Evolutionary conservation across 1,284 basidiomycete species (phyloP), one percentile per base, ranked within the genome.

Genomic region (Rhodotorula sp.): DNA sequence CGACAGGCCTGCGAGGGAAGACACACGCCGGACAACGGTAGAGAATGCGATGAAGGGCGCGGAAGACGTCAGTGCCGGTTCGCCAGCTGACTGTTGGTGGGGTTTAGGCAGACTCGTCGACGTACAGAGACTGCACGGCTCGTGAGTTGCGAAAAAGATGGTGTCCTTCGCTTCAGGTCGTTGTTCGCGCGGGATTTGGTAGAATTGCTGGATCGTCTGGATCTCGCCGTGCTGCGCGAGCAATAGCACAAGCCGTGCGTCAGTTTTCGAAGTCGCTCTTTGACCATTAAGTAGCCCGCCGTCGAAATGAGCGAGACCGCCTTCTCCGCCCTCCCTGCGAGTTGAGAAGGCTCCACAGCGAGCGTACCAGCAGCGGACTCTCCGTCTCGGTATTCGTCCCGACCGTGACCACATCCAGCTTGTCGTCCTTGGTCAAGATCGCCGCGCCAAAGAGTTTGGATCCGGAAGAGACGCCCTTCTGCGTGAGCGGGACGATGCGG

Each of bases 61-160:
- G 34, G 5, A 34, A 34, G 34, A 34, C 34, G 34, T 34, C 34
- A 34, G 34, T 34, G 34, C 34, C 34, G 34, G 34, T 34, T 34
- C 34, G 34, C 34, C 5, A 34, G 34, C 34, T 34, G 34, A 34
- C 34, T 34, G 34, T 34, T 34, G 34, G 34, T 34, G 34, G 5
- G 34, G 34, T 34, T 2, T 5, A 34, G 34, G 34, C 34, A 34
- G 34, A 34, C 34, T 34, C 34, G 5, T 13, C 13, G 19, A 64
- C 66, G n/a, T 17, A 63, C 71, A 70, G 7, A 72, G 27, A 0
- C 53, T 53, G 54, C 74, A 76, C 3, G 75, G 73, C 58, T 76
- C 75, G 58, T 76, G 73, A 7, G 70, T 74, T 4, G 68, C 64
- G 52, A 77, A 70, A 46, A 77, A 77, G 14, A 77, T 54, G 55